Percentiles rank a stretch among this genome's conserved stretches.
phyloP scores from a whole-genome alignment of 805 yeast genomes.

The Scheffersomyces stipitis region DNA sequence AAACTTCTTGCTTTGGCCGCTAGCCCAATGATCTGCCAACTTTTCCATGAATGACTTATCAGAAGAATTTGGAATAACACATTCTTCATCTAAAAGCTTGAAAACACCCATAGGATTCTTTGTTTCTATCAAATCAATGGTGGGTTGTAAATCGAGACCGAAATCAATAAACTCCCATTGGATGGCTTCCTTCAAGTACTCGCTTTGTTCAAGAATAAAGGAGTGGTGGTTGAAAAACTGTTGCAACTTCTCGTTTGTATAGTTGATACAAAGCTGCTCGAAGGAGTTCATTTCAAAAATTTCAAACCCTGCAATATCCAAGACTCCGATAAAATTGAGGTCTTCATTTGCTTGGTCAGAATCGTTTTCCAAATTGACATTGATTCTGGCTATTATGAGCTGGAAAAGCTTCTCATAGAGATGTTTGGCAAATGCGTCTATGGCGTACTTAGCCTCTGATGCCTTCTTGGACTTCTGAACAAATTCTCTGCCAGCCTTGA shows the following conservation, averaged over 20 bases:
- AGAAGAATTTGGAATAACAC: constrained; percentile 87
- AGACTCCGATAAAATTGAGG: constrained; percentile 50
- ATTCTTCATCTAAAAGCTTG: constrained; percentile 89
- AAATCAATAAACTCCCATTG: constrained; percentile 82
- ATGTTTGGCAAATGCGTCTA: constrained; percentile 86
- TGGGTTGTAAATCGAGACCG: constrained; percentile 92
- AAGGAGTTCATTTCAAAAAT: constrained; percentile 57
- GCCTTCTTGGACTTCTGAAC: constrained; percentile 80
- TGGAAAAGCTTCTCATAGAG: constrained; percentile 84
- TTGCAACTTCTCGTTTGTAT: constrained; percentile 59
- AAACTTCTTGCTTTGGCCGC: constrained; percentile 48
- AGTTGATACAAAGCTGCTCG: constrained; percentile 61
- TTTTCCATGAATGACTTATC: constrained; percentile 83
- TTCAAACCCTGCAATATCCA: constrained; percentile 65
- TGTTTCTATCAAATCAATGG: constrained; percentile 88
- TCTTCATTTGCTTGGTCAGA: constrained; percentile 26
- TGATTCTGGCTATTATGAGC: constrained; percentile 71
- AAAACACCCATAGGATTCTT: constrained; percentile 74
- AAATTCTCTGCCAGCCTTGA: constrained; percentile 86
- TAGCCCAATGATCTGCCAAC: constrained; percentile 63
- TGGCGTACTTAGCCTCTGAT: constrained; percentile 71
- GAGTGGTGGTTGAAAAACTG: constrained; percentile 64
- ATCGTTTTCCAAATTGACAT: constrained; percentile 50
- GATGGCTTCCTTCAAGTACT: constrained; percentile 56
- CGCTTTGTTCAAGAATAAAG: constrained; percentile 60